Conservation (phyloP, 2,329 filamentous ascomycete species). For the Blastomyces parvus region DNA sequence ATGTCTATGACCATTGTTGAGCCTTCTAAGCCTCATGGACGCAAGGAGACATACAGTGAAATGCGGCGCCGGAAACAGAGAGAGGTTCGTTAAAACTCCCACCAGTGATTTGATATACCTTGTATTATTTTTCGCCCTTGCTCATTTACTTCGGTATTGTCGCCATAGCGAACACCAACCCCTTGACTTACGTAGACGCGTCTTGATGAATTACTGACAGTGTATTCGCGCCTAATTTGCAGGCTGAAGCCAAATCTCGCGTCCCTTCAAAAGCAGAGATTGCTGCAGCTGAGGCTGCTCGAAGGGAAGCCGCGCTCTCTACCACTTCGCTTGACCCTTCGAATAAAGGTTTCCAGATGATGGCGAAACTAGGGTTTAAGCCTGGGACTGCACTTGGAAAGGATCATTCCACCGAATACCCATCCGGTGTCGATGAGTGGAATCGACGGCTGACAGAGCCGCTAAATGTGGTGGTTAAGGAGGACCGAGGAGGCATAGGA, state of each 20-base stretch:
- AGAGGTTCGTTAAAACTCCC: conserved; percentile 32
- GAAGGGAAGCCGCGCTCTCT: conserved; percentile 65
- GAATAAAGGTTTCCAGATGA: conserved; percentile 90
- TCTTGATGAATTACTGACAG: conserved; percentile 8
- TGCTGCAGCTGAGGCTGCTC: conserved; percentile 60
- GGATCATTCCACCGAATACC: conserved; percentile 30
- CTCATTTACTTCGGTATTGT: conserved; percentile 38
- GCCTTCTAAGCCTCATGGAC: conserved; percentile 30
- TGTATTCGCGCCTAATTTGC: conserved; percentile 9
- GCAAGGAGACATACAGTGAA: conserved; percentile 55
- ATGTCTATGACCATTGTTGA: conserved; percentile 91
- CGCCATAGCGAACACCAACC: neutral
- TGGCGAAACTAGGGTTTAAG: conserved; percentile 90
- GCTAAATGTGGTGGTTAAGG: conserved; percentile 65
- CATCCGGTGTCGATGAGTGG: conserved; percentile 15
- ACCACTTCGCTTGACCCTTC: conserved; percentile 61
- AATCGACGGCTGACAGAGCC: conserved; percentile 54
- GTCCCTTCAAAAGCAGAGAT: conserved; percentile 71
- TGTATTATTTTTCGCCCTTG: conserved; percentile 43
- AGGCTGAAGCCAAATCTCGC: conserved; percentile 58
- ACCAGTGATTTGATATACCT: conserved; percentile 5
- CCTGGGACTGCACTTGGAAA: conserved; percentile 65
- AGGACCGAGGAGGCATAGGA: conserved; percentile 73
- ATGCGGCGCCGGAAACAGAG: conserved; percentile 45
- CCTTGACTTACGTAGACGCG: neutral